Base-by-base conservation (phyloP, 2,329 filamentous ascomycete genomes). In the Talaromyces sp. region DNA sequence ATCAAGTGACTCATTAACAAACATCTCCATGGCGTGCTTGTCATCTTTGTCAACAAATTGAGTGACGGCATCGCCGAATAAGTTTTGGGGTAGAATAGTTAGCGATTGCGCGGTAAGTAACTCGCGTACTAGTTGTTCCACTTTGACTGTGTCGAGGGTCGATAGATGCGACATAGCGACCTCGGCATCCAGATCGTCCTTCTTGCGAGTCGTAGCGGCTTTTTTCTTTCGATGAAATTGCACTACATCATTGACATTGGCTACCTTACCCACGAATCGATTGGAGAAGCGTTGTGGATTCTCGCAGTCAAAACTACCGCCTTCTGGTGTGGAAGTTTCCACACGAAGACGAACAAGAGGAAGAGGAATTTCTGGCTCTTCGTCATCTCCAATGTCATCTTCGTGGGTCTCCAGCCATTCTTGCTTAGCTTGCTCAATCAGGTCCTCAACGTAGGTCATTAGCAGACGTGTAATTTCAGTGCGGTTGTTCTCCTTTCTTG, bases 251-350 rank as follows among this genome's bases (percentile, higher is more conserved):
- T 93, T 96, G 10, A 89, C 89, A 73, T 99, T 99, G 66, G 95
- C 95, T 0, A 99, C 94, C 73, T 88, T 91, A n/a, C 89, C 90
- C 1, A 90, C 85, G 70, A 98, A 99, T 2, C 93, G 87, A 74
- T 96, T 96, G 0, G 94, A 98, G 73, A 98, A 97, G 9, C 95
- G 88, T 75, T 98, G 95, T 0, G 95, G 93, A 67, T 99, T 99
- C 75, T 98, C 95, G 68, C 90, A 89, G 70, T 98, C 91, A 72
- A 92, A 99, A 41, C 88, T 87, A 15, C 92, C 91, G 3, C 92
- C 93, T 35, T 96, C 92, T 0, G 90, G 90, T 0, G 93, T 88
- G 0, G 91, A 90, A 69, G 92, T 95, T 73, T 99, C 95, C 0
- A 99, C 93, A 67, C 93, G 92, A 17, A 99, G 85, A 22, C 95